Percentiles rank a stretch among this genome's conserved stretches.
phyloP scores from a whole-genome alignment of 495 filamentous ascomycete species.

The Aspergillus steynii region DNA sequence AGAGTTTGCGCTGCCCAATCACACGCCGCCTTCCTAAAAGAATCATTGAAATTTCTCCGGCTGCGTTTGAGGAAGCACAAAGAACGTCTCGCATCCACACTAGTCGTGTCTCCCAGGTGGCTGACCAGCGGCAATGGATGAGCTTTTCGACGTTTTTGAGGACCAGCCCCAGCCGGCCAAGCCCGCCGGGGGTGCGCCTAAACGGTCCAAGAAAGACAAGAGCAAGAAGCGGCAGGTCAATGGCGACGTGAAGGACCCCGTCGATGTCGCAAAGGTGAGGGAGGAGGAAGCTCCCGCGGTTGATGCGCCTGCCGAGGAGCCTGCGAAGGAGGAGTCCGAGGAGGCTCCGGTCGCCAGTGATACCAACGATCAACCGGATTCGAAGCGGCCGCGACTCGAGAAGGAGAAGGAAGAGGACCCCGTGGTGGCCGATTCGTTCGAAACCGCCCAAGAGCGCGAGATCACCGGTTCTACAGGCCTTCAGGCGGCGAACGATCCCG shows the following conservation, averaged over 20 bases:
- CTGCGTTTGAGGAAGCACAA: slow-evolving; percentile 12
- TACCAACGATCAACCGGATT: slow-evolving; percentile 50
- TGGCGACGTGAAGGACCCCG: slow-evolving; percentile 63
- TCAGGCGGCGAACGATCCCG: slow-evolving; percentile 61
- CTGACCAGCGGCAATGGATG: slow-evolving; percentile 59
- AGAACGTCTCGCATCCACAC: slow-evolving; percentile 20
- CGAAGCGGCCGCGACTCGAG: slow-evolving; percentile 76
- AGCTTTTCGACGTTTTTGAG: slow-evolving; percentile 84
- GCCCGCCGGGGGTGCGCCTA: slow-evolving; percentile 28
- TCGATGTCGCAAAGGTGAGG: slow-evolving; percentile 46
- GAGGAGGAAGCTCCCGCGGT: slow-evolving; percentile 17
- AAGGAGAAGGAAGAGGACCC: slow-evolving; percentile 63
- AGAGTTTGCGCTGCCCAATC: slow-evolving; percentile 13
- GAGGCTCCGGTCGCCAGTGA: slow-evolving; percentile 24
- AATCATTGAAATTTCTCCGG: slow-evolving; percentile 37
- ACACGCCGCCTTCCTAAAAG: slow-evolving; percentile 30
- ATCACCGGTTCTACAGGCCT: slow-evolving; percentile 81
- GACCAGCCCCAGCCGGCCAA: slow-evolving; percentile 53
- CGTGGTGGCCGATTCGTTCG: slow-evolving; percentile 88
- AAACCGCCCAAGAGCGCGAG: slow-evolving; percentile 93
- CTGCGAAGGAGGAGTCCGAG: slow-evolving; percentile 18
- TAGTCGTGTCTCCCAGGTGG: slow-evolving; percentile 14
- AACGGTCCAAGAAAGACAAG: slow-evolving; percentile 58
- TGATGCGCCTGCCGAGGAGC: slow-evolving; percentile 20
- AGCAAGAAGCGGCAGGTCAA: slow-evolving; percentile 83